Evolutionary conservation across 345 rosid genomes (phyloP), one percentile per base, ranked within the genome.

Genomic region (Brassica incana): DNA sequence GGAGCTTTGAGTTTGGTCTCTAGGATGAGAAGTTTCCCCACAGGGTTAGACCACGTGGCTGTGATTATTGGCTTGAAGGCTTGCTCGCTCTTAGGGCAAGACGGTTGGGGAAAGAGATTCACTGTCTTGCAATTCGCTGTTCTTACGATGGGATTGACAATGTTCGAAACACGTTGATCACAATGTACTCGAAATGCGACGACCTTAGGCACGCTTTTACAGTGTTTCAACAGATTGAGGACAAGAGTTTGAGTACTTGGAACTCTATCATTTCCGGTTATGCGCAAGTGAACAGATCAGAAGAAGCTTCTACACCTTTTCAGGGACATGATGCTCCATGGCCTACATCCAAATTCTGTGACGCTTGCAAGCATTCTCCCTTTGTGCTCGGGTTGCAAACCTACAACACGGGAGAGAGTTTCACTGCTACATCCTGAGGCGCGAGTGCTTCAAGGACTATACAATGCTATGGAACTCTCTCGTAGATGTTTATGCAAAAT

Each of bases 361-460:
- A 90, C 97, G 15, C 86, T 91, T 71, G 97, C 94, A 5, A 86
- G 92, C 74, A 80, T 91, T 85, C 88, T 91, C 59, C 94, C 94
- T 89, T 5, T 92, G 97, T 84, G 91, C 97, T 69, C 84, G 93
- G 29, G 81, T 87, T 70, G 97, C 93, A 58, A 88, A 92, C 80
- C 78, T 92, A 54, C 94, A 88, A 69, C 97, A 88, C 65, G 97
- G 98, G n/a, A 93, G 81, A 82, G 98, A 93, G 85, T 90, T 93
- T 40, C 97, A 93, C 61, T 87, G 91, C 84, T 91, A 88, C 83
- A 83, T 91, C 81, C 62, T 83, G 48, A 89, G 87, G 77, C 89
- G 80, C 35, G 72, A 78, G 65, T 77, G 32, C 38, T 91, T 90
- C 64, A 69, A 74, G 52, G 86, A 88, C 68, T 74, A 77, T 69